Evolutionary conservation across 768 basidiomycete genomes (phyloP), one percentile per base, ranked within the genome.

Genomic region (Lentinus brumalis): DNA sequence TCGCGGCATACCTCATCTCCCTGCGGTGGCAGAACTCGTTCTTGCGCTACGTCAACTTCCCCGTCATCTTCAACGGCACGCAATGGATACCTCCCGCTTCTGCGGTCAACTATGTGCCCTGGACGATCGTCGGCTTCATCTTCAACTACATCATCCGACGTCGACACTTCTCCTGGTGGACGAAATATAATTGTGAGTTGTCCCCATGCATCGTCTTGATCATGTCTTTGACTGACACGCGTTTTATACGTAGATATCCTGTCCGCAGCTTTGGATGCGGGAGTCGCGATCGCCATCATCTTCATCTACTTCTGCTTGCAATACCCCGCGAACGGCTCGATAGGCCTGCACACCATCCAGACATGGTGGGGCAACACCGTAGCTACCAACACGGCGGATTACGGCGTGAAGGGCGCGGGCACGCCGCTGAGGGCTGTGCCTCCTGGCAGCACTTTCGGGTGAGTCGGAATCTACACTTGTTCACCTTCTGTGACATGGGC

Each of bases 71-170:
- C 70, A 82, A 82, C 50, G 93, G 91, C 8, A 83, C 88, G 11
- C 74, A 77, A 35, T 75, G 75, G 54, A 92, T 95, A 54, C 94
- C 94, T 4, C 92, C 93, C 15, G 92, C 92, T 14, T 89, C 86
- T 0, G 89, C 92, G 7, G 79, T 94, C 70, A 96, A 96, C 73
- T 96, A 88, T 71, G 82, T 93, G 4, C 86, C 88, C 2, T 94
- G 89, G 89, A 83, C 87, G 65, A 77, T 86, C 62, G 81, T 87
- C 42, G 86, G 86, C 16, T 93, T 93, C 70, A 75, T 92, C 41
- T 95, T 95, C 77, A 92, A 91, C 68, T 89, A 79, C 69, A 68
- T 86, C 29, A 80, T 89, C 49, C 81, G 89, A 67, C 77, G 86
- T 71, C 82, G 82, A 59, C 79, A 86, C 68, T 91, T 91, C 71